Percentiles rank a stretch among this genome's conserved stretches.
These are phyloP conservation scores for Ploettnerulaceae sp. DNA, from an alignment of 2,329 filamentous ascomycete species.

Conservation along the genomic window DNA sequence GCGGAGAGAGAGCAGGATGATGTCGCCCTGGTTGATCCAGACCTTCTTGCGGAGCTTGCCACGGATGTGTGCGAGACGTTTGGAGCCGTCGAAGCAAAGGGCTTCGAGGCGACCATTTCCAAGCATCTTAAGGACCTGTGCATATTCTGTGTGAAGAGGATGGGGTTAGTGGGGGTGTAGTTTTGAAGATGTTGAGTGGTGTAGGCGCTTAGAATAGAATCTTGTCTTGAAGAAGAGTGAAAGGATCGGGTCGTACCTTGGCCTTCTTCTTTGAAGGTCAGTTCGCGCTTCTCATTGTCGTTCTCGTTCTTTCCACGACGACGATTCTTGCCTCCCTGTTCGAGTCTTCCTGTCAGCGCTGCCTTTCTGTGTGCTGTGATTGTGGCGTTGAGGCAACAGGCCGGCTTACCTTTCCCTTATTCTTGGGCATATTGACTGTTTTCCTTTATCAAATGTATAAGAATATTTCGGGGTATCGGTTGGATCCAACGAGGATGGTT, in stretches of 20 bases:
- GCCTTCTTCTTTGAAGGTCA: conserved; percentile 98
- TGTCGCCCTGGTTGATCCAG: conserved; percentile 98
- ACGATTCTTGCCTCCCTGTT: conserved; percentile 94
- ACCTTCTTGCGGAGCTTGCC: conserved; percentile 99
- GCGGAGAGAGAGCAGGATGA: conserved; percentile 80
- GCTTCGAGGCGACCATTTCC: conserved; percentile 92
- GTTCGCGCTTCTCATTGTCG: conserved; percentile 97
- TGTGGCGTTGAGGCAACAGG: neutral
- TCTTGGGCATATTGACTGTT: conserved; percentile 79
- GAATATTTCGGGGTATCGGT: conserved; percentile 1
- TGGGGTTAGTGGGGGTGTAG: conserved; percentile 34
- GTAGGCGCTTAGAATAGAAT: neutral
- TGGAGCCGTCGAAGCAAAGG: conserved; percentile 86
- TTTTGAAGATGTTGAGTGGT: neutral
- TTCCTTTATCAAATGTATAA: conserved; percentile 3
- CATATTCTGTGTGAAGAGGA: conserved; percentile 53
- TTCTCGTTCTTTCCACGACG: conserved; percentile 98
- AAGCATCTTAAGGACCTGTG: conserved; percentile 91
- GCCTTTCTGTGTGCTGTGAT: conserved; percentile 14
- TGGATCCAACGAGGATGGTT: neutral
- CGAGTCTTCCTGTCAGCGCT: conserved; percentile 9
- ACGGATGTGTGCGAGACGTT: conserved; percentile 78
- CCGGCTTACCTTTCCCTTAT: conserved; percentile 88
- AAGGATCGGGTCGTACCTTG: conserved; percentile 52
- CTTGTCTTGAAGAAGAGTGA: neutral